Percentiles rank a stretch among this genome's conserved stretches.
phyloP scores from a whole-genome alignment of 2,329 filamentous ascomycete genomes.

The Pseudogymnoascus sp. region DNA sequence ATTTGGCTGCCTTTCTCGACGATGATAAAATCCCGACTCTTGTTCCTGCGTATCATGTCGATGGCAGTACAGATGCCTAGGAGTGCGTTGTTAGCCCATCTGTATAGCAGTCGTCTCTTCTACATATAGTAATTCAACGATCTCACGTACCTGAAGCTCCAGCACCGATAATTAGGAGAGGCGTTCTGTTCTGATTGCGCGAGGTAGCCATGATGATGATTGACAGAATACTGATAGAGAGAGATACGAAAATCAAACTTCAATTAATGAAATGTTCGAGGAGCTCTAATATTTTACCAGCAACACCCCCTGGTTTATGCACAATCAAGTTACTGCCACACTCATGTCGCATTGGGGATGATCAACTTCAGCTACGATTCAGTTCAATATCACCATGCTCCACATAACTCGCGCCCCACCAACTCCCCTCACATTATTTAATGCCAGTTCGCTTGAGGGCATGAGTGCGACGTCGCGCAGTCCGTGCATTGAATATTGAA shows the following conservation, averaged over 20 bases:
- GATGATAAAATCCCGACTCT: constrained; percentile 48
- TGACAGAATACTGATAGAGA: neutral
- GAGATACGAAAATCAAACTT: neutral
- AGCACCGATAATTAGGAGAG: constrained; percentile 50
- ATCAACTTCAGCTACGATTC: neutral
- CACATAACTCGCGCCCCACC: neutral
- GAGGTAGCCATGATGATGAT: neutral
- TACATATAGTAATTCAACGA: neutral
- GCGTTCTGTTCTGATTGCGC: neutral
- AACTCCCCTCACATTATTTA: neutral
- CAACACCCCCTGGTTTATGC: neutral
- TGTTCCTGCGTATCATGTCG: constrained; percentile 44
- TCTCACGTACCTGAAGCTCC: constrained; percentile 40
- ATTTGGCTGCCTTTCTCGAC: constrained; percentile 46
- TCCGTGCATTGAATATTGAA: neutral
- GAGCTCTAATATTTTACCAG: neutral
- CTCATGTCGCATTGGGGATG: neutral
- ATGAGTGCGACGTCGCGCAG: neutral
- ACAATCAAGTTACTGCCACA: neutral
- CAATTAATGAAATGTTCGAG: neutral
- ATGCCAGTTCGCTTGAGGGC: neutral
- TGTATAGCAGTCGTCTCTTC: neutral
- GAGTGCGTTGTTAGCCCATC: neutral
- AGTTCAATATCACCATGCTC: neutral
- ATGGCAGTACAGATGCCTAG: constrained; percentile 49